Evolutionary conservation across 768 basidiomycete species (phyloP), one percentile per base, ranked within the genome.

Genomic region (Nidularia sp.): DNA sequence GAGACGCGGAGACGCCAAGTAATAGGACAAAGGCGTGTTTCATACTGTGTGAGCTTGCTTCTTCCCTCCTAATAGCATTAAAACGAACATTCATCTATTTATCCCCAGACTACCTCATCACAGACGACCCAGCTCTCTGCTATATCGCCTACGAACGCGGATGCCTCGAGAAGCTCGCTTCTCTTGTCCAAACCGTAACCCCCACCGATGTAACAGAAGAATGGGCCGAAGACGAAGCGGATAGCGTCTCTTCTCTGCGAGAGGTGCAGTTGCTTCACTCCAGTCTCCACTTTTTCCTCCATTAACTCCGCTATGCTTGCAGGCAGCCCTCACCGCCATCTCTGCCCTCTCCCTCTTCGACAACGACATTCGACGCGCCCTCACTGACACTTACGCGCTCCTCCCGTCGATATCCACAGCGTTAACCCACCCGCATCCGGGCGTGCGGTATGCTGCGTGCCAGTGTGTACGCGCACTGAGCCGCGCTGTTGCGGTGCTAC

Each of bases 391-490:
- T 8, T 73, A 79, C 8, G 71, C 71, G 2, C 68, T 92, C 45
- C 67, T 69, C 31, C 68, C 70, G 0, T 57, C 60, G 45, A 60
- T 61, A 32, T 55, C 63, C 10, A 60, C 65, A 1, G 79, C 79
- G 9, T 75, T 94, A 6, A 56, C 73, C 0, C 85, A 90, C 50
- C 77, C 73, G 0, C 79, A 86, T 51, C 73, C 84, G 12, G 90
- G 89, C 1, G 86, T 95, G 2, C 82, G 93, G 5, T 90, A 89
- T 44, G 91, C 90, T 0, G 89, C 90, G 0, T 93, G 91, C 60
- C 94, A 96, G 59, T 88, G 88, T 57, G 78, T 92, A 1, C 75
- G 94, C 12, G 88, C 89, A 0, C 73, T 98, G 36, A 84, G 84
- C 39, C 79, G 96, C 22, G 85, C 85, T 6, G 85, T 95, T 2